Base-by-base conservation (phyloP, 2,329 filamentous ascomycete species). In the Diaporthe australafricana region DNA sequence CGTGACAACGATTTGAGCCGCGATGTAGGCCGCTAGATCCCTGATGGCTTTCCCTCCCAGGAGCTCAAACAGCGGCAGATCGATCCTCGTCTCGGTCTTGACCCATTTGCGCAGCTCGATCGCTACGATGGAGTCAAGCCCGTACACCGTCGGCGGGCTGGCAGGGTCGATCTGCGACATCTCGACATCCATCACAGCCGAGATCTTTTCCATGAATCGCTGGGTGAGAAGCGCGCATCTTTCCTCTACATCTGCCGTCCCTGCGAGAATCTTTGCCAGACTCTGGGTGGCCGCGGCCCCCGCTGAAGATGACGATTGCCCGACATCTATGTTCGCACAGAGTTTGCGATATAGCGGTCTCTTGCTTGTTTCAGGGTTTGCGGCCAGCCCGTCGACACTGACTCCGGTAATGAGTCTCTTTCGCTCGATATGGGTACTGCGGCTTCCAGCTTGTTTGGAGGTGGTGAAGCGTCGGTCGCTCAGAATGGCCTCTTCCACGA, bases 81-180 rank as follows among this genome's bases (percentile, higher is more conserved):
- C 60, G 42, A 63, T 42, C n/a, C 8, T 63, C 2, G 60, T 63
- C 30, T 63, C 60, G 4, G 42, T 63, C 60, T 63, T 62, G 42
- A 62, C 42, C 53, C 67, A 69, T 20, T 56, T 69, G 5, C 67
- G 67, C 11, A 69, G 67, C 32, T 69, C 67, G 8, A 69, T 60
- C 3, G 67, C 67, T 22, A 69, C 67, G 1, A 69, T 56, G 5
- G 67, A 69, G 35, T 69, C 67, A 11, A 69, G 42, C 8, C 67
- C 67, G 22, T 60, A 69, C 11, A 35, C 50, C 4, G 53, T 60
- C n/a, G 67, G 67, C 6, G 53, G 53, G 32, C 38, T 69, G 5
- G 22, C 67, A 0, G 42, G 40, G 27, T 69, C 67, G 47, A 69
- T 69, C 11, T 48, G 6, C 12, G 42, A 35, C 30, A 62, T 48